Conservation (phyloP, 371 early-diverging fungal genomes). For the Mucor sp. region DNA sequence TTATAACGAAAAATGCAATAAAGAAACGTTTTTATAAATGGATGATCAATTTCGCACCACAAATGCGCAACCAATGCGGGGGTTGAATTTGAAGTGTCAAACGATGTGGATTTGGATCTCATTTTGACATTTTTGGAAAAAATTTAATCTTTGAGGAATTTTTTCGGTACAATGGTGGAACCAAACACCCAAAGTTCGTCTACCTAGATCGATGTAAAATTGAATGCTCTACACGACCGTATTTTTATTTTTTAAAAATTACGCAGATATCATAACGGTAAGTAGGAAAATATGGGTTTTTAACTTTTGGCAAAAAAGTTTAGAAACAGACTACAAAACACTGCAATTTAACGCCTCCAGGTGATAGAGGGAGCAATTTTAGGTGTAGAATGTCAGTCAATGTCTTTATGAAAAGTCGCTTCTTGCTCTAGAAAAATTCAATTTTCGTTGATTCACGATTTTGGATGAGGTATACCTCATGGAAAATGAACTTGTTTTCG, state of each 20-base stretch:
- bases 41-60: background rate
- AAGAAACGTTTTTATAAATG: background rate
- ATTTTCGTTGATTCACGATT: background rate
- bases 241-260: background rate
- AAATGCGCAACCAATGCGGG: background rate
- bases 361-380: background rate
- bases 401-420: background rate
- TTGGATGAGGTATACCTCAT: background rate
- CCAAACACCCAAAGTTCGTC: background rate
- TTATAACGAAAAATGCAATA: background rate
- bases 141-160: background rate
- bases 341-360: background rate
- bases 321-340: background rate
- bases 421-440: background rate
- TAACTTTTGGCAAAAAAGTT: background rate
- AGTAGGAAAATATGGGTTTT: background rate
- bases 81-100: background rate
- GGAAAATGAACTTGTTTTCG: background rate
- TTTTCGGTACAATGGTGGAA: background rate
- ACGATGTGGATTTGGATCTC: background rate
- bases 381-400: background rate
- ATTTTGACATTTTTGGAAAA: background rate
- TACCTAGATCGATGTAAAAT: background rate
- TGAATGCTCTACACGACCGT: background rate
- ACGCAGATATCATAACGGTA: no score